A percentile compares a stretch with the other conserved stretches of the same genome.
Conservation (phyloP, 257 asterid genomes). For the Ilex asprella region DNA sequence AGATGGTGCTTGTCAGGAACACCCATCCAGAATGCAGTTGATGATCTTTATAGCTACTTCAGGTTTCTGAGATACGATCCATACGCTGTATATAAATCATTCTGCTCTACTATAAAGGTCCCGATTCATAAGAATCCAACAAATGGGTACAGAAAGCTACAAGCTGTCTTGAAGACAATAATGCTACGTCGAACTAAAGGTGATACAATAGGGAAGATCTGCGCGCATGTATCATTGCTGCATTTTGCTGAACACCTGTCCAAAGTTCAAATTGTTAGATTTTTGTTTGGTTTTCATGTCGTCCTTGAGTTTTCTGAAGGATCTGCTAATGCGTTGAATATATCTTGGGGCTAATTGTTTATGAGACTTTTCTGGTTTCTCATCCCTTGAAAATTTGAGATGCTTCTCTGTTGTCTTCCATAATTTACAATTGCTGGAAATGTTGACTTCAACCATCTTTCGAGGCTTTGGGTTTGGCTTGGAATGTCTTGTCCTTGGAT, state of each 20-base stretch:
- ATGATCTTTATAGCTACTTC: constrained; percentile 94
- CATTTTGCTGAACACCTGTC: not conserved
- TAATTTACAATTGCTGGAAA: no score
- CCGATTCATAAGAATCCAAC: constrained; percentile 79
- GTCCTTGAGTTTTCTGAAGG: no score
- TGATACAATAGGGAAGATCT: not conserved
- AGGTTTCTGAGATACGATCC: constrained; percentile 95
- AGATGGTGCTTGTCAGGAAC: constrained; percentile 99
- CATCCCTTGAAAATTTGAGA: no score
- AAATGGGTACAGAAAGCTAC: constrained; percentile 78
- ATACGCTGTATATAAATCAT: constrained; percentile 62
- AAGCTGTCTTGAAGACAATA: constrained; percentile 86
- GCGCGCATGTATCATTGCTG: not conserved
- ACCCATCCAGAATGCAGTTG: constrained; percentile 92
- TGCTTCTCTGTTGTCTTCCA: no score
- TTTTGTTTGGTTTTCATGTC: no score
- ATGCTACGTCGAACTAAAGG: constrained; percentile 76
- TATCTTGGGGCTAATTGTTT: no score
- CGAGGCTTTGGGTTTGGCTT: no score
- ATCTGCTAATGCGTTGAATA: no score
- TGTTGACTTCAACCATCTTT: no score
- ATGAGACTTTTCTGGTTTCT: no score
- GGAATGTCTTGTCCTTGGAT: no score
- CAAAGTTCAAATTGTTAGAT: not conserved
- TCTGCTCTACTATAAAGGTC: constrained; percentile 64